Percentiles rank a stretch among this genome's conserved stretches.
These are phyloP conservation scores for Exophiala viscosa DNA, from an alignment of 2,329 filamentous ascomycete species.

Conservation along the genomic window DNA sequence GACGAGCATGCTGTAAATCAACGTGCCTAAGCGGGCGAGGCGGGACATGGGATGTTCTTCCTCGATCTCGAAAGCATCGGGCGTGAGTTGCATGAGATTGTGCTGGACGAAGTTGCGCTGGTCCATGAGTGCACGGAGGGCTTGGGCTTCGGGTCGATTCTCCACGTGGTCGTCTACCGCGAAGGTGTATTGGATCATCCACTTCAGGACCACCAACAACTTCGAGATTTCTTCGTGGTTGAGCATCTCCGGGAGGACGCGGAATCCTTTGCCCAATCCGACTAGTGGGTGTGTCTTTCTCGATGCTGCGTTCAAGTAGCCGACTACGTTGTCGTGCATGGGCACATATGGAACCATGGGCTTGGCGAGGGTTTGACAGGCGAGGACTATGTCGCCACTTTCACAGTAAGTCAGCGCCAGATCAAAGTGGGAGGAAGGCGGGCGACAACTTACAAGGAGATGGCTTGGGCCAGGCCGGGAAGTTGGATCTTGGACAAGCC, in stretches of 20 bases:
- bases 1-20: conserved; percentile 39
- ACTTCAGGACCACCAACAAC: conserved; percentile 34
- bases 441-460: conserved; percentile 31
- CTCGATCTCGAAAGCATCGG: conserved; percentile 26
- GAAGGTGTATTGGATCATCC: conserved; percentile 33
- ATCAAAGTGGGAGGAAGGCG: background rate
- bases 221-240: conserved; percentile 19
- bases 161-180: conserved; percentile 30
- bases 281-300: conserved; percentile 32
- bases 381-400: conserved; percentile 28
- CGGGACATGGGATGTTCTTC: conserved; percentile 33
- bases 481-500: conserved; percentile 36
- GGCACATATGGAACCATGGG: conserved; percentile 28
- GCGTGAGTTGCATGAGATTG: conserved; percentile 33
- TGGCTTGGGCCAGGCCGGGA: conserved; percentile 35
- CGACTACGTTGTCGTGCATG: conserved; percentile 25
- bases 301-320: conserved; percentile 17
- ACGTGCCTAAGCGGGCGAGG: conserved; percentile 34
- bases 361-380: conserved; percentile 27
- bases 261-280: conserved; percentile 28
- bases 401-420: background rate
- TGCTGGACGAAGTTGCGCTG: conserved; percentile 40
- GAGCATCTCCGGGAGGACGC: conserved; percentile 14
- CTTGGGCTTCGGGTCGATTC: conserved; percentile 15
- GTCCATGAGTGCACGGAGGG: conserved; percentile 33